Conservation (phyloP, 495 filamentous ascomycete species). For the Chaetomidium leptoderma region DNA sequence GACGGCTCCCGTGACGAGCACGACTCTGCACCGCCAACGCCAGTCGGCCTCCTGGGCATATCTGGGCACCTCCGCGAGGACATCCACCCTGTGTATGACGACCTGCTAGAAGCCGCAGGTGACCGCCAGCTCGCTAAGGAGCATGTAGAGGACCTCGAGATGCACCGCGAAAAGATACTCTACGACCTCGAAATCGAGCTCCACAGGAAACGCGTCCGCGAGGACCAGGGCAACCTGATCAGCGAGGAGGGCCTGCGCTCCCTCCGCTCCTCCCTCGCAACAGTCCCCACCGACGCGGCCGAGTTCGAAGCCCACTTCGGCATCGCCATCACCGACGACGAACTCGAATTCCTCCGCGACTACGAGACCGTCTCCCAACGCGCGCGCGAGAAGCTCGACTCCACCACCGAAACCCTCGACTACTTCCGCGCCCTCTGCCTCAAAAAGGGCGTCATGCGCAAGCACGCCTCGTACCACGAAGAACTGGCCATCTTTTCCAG, state of each 20-base stretch:
- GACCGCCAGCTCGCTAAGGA: conserved; percentile 31
- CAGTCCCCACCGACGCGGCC: conserved; percentile 6
- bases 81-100: conserved; percentile 31
- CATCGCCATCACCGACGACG: conserved; percentile 21
- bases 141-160: conserved; percentile 25
- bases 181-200: conserved; percentile 27
- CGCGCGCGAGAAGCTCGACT: conserved; percentile 20
- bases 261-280: conserved; percentile 24
- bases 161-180: conserved; percentile 25
- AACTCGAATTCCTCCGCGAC: conserved; percentile 32
- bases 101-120: conserved; percentile 26
- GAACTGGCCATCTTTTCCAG: conserved; percentile 25
- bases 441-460: conserved; percentile 31
- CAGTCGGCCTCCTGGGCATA: conserved; percentile 29
- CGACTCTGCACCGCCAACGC: conserved; percentile 24
- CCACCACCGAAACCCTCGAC: conserved; percentile 14
- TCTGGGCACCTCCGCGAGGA: conserved; percentile 26
- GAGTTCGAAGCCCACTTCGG: conserved; percentile 26
- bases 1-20: conserved; percentile 12
- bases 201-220: conserved; percentile 24
- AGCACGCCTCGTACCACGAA: conserved; percentile 30
- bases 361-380: conserved; percentile 18
- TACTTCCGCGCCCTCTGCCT: conserved; percentile 25
- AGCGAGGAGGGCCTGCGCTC: conserved; percentile 27
- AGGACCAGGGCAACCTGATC: conserved; percentile 20